Percentiles rank a stretch among this genome's conserved stretches.
phyloP scores from a whole-genome alignment of 331 rosid species.

The Stylosanthes scabra region DNA sequence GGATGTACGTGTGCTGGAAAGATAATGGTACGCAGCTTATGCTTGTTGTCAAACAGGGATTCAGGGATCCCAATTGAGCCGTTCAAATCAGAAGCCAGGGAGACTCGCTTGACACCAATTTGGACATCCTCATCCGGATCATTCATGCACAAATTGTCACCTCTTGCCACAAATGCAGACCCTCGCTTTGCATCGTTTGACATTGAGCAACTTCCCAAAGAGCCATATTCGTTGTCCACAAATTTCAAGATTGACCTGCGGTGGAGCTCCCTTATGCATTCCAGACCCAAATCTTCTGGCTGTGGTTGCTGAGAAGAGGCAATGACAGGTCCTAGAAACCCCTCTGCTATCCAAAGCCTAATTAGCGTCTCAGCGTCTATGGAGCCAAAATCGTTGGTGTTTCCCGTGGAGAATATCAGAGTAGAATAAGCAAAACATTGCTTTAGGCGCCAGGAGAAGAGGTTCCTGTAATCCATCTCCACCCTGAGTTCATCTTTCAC shows the following conservation, averaged over 20 bases:
- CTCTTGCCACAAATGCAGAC: neutral
- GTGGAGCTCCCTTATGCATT: neutral
- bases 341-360: constrained; percentile 22
- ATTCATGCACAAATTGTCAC: neutral
- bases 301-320: neutral
- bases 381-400: no score
- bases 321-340: neutral
- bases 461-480: neutral
- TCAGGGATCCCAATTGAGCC: neutral
- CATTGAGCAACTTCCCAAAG: no score
- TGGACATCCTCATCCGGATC: neutral
- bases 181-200: no score
- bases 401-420: neutral
- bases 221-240: no score
- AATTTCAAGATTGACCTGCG: neutral
- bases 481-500: neutral
- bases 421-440: neutral
- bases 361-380: neutral
- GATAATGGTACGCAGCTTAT: neutral
- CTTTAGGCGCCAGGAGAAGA: neutral
- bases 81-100: neutral
- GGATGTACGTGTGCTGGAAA: neutral
- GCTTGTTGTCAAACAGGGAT: neutral
- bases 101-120: neutral
- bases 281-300: constrained; percentile 9